These are phyloP conservation scores for Tubosaeta sp. DNA, from an alignment of 768 basidiomycete genomes.

Conservation along the genomic window DNA sequence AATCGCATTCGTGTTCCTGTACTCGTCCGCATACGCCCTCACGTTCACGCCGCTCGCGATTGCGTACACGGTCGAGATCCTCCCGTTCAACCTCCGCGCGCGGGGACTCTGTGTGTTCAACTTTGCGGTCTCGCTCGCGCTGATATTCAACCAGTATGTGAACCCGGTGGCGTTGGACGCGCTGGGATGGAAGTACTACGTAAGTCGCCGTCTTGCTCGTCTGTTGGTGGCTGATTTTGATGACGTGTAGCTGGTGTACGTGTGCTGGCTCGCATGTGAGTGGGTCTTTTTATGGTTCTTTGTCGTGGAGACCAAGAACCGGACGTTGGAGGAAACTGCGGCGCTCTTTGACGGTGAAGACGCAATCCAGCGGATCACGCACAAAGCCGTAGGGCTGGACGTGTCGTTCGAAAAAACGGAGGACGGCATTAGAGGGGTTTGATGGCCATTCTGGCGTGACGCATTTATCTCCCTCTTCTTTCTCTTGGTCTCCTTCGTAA, in stretches of 20 bases:
- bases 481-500: too few relatives aligned
- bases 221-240: not conserved
- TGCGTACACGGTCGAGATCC: conserved; percentile 66
- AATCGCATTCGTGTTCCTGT: conserved; percentile 55
- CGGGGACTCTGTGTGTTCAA: conserved; percentile 78
- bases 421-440: not conserved
- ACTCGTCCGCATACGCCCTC: conserved; percentile 52
- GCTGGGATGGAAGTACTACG: conserved; percentile 48
- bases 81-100: conserved; percentile 76
- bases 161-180: conserved; percentile 68
- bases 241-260: conserved; percentile 12
- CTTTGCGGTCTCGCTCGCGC: conserved; percentile 55
- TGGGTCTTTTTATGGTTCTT: conserved; percentile 9
- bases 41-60: conserved; percentile 74
- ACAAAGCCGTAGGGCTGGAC: conserved; percentile 1
- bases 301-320: conserved; percentile 20
- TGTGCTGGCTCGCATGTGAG: conserved; percentile 17
- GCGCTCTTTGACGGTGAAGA: conserved; percentile 63
- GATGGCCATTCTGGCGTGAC: too few relatives aligned
- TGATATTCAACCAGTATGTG: conserved; percentile 77
- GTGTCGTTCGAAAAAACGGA: not conserved
- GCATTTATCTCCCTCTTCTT: too few relatives aligned
- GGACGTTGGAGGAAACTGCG: conserved; percentile 72
- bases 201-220: not conserved
- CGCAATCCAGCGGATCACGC: conserved; percentile 15